Base-by-base conservation (phyloP, 208 protist species). In the Plasmodiophora brassicae region DNA sequence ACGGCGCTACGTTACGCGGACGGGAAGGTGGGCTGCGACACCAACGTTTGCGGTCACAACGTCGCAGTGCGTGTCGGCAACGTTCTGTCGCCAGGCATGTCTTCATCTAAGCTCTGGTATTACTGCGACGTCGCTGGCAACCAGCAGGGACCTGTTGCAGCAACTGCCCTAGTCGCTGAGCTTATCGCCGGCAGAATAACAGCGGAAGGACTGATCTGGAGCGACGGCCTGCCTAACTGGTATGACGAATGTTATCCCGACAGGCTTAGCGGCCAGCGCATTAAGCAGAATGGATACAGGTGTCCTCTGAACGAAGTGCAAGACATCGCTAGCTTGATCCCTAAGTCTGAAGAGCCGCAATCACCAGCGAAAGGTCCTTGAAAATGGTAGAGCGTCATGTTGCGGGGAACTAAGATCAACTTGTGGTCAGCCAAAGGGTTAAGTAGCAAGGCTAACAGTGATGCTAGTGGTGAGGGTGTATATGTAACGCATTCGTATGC, bases 41-140 rank as follows among this genome's bases (percentile, higher is more conserved):
- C n/a, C n/a, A n/a, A n/a, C n/a, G n/a, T n/a, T n/a, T n/a, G n/a
- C n/a, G n/a, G n/a, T n/a, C n/a, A n/a, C n/a, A n/a, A n/a, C n/a
- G n/a, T n/a, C n/a, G n/a, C n/a, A n/a, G n/a, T n/a, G n/a, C n/a
- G n/a, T n/a, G n/a, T n/a, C n/a, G n/a, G n/a, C n/a, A n/a, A n/a
- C n/a, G n/a, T n/a, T n/a, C n/a, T n/a, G n/a, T n/a, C n/a, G n/a
- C n/a, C n/a, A n/a, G n/a, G n/a, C n/a, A n/a, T n/a, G n/a, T n/a
- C n/a, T n/a, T n/a, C n/a, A n/a, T n/a, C n/a, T n/a, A 78, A 78
- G n/a, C 65, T 38, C 5, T 78, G 65, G 65, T 78, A 78, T 32
- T 78, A 78, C n/a, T 78, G 65, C n/a, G 65, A 78, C n/a, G 41
- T 38, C 14, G 5, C 5, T 5, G 65, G 65, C 14, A n/a, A 78